These are phyloP conservation scores for Chalciporus piperatus DNA, from an alignment of 768 basidiomycete species.

Conservation along the genomic window DNA sequence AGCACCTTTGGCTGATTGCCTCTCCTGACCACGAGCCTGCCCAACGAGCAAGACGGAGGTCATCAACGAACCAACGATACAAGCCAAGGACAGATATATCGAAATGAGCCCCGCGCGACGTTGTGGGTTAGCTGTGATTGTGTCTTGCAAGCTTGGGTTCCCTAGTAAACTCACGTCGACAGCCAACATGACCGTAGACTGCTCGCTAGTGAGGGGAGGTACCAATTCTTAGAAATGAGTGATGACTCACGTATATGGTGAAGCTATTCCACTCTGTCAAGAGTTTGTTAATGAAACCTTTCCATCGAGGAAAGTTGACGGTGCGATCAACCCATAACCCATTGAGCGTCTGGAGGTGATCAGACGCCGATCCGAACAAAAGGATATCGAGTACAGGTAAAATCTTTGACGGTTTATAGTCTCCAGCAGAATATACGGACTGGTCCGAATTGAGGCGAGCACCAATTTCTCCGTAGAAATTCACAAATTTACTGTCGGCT, in stretches of 20 bases:
- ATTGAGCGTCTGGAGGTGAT: constrained; percentile 39
- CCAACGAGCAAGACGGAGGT: constrained; percentile 34
- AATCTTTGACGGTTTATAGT: background rate
- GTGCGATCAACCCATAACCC: constrained; percentile 45
- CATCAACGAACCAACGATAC: constrained; percentile 2
- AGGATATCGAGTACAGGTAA: constrained; percentile 30
- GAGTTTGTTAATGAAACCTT: constrained; percentile 38
- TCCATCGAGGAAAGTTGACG: constrained; percentile 38
- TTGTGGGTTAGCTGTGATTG: background rate
- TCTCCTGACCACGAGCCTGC: constrained; percentile 27
- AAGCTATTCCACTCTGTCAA: constrained; percentile 48
- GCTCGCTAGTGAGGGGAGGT: too few species aligned
- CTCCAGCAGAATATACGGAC: constrained; percentile 20
- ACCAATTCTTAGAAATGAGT: too few species aligned
- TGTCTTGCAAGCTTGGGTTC: background rate
- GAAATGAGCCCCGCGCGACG: background rate
- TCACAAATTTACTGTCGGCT: constrained; percentile 31
- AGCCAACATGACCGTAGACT: constrained; percentile 7
- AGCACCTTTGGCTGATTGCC: constrained; percentile 1
- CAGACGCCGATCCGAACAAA: constrained; percentile 45
- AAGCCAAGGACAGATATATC: constrained; percentile 3
- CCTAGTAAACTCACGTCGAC: constrained; percentile 9
- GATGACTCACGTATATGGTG: constrained; percentile 32
- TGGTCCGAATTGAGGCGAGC: constrained; percentile 32
- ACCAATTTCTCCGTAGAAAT: constrained; percentile 37